Percentiles rank a stretch among this genome's conserved stretches.
phyloP scores from a whole-genome alignment of 345 rosid genomes.

The Litchi chinensis region DNA sequence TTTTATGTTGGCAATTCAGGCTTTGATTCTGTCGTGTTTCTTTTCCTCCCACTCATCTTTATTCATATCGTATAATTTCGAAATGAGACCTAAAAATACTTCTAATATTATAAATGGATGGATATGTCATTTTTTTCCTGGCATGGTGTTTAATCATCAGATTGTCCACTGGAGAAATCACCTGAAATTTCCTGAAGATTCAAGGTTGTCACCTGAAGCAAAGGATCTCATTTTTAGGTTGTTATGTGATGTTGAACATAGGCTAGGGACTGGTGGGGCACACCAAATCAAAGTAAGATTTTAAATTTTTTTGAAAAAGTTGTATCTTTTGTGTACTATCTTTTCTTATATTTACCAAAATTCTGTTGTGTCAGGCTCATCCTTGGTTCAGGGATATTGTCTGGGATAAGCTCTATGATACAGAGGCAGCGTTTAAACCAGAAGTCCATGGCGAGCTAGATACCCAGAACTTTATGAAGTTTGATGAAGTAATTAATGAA shows the following conservation, averaged over 20 bases:
- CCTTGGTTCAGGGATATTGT: conserved; percentile 80
- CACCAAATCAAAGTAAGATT: conserved; percentile 78
- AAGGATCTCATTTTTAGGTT: conserved; percentile 87
- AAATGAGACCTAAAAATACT: neutral
- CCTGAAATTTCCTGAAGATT: conserved; percentile 84
- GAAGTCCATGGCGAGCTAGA: conserved; percentile 93
- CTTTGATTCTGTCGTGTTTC: neutral
- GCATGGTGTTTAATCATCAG: conserved; percentile 39
- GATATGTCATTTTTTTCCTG: neutral
- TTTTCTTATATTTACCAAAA: conserved; percentile 17
- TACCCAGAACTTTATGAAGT: conserved; percentile 95
- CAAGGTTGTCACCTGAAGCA: conserved; percentile 66
- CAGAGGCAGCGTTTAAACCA: conserved; percentile 94
- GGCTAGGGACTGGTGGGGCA: conserved; percentile 88
- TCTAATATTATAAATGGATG: neutral
- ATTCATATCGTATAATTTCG: neutral
- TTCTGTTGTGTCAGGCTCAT: conserved; percentile 65
- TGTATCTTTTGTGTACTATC: conserved; percentile 14
- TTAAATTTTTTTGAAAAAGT: conserved; percentile 14
- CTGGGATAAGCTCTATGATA: conserved; percentile 93
- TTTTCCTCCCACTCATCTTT: neutral
- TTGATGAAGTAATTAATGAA: conserved; percentile 72
- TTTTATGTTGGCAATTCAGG: neutral
- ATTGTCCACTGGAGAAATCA: conserved; percentile 94
- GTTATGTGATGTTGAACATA: conserved; percentile 86